Evolutionary conservation across 495 filamentous ascomycete genomes (phyloP).

Genomic region (Tuber aestivum): DNA sequence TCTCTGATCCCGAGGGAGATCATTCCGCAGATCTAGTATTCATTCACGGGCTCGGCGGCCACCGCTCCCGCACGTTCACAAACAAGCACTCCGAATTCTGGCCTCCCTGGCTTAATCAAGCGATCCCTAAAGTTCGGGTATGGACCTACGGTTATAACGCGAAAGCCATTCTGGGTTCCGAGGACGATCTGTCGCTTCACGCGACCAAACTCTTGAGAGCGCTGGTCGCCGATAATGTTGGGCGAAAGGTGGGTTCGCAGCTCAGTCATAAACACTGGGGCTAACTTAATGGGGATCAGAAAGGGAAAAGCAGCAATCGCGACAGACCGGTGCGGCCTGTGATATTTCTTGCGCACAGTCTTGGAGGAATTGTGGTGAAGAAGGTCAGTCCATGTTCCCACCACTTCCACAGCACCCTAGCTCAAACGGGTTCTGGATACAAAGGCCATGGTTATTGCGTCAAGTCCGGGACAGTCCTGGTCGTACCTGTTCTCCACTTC

Average conservation of each 20-base stretch:
- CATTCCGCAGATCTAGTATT: constrained; percentile 1
- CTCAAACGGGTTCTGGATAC: neutral
- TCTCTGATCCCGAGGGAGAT: neutral
- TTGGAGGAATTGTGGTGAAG: constrained; percentile 30
- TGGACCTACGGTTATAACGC: constrained; percentile 22
- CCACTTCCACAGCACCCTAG: neutral
- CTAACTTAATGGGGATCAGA: neutral
- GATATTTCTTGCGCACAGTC: constrained; percentile 31
- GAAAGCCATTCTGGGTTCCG: constrained; percentile 1
- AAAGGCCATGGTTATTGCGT: neutral
- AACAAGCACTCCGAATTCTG: constrained; percentile 12
- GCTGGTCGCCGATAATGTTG: constrained; percentile 5
- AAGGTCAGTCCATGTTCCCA: constrained; percentile 10
- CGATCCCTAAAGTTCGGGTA: constrained; percentile 11
- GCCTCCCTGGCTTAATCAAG: constrained; percentile 5
- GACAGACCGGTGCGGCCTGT: constrained; percentile 14
- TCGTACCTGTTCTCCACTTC: constrained; percentile 5
- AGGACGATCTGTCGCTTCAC: neutral
- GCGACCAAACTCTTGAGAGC: constrained; percentile 14
- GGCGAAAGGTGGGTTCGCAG: neutral
- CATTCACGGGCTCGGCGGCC: constrained; percentile 22
- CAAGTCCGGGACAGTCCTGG: neutral
- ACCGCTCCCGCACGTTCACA: constrained; percentile 20
- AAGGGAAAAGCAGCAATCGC: neutral
- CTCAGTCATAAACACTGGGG: neutral